phyloP scores from a whole-genome alignment of 2,329 filamentous ascomycete genomes.

The Alternaria arborescens region DNA sequence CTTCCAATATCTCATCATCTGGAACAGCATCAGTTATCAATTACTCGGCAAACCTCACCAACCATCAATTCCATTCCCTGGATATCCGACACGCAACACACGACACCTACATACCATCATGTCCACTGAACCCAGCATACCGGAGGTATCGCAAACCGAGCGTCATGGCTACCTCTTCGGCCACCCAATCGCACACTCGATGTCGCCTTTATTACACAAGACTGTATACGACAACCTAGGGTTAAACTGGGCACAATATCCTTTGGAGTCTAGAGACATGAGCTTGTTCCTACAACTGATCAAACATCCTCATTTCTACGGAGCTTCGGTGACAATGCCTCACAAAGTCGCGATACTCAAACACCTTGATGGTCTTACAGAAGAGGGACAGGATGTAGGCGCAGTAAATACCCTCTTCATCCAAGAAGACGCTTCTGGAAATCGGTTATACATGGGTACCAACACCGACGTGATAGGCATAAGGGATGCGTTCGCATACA shows the following conservation, averaged over 20 bases:
- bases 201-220: conserved; percentile 64
- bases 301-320: conserved; percentile 68
- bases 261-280: conserved; percentile 58
- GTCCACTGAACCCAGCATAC: conserved; percentile 21
- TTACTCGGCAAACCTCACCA: not conserved
- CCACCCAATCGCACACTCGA: conserved; percentile 65
- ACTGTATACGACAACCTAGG: conserved; percentile 62
- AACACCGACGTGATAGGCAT: conserved; percentile 86
- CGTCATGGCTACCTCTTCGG: conserved; percentile 65
- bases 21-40: not conserved
- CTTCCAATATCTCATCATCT: not conserved
- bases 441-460: conserved; percentile 70
- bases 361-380: conserved; percentile 75
- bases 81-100: not conserved
- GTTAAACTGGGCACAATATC: conserved; percentile 62
- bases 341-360: conserved; percentile 81
- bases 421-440: conserved; percentile 58
- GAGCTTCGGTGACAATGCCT: conserved; percentile 82
- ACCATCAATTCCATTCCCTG: not conserved
- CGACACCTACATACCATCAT: conserved; percentile 15
- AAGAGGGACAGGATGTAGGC: conserved; percentile 75
- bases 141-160: conserved; percentile 40
- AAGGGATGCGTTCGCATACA: conserved; percentile 70
- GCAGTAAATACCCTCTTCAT: conserved; percentile 84
- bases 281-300: conserved; percentile 58